Evolutionary conservation across 176 grass and related monocot species (phyloP).

Genomic region (Oryza meridionalis): DNA sequence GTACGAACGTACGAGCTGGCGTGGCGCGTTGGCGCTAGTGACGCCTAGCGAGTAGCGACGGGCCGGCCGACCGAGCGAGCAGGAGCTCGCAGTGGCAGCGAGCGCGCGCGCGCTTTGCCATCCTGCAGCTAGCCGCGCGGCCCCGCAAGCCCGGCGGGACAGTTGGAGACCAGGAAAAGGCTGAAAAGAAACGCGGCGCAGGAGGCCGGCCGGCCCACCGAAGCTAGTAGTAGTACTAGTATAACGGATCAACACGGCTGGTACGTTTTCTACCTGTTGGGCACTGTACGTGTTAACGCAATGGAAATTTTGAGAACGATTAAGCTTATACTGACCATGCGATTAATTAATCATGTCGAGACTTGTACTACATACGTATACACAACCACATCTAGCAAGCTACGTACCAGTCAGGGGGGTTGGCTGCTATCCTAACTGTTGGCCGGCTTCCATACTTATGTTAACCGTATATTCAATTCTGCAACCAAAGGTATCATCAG

Average conservation of each 20-base stretch:
- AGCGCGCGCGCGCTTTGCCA: neutral
- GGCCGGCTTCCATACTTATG: neutral
- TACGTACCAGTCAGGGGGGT: neutral
- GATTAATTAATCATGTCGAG: neutral
- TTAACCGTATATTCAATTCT: neutral
- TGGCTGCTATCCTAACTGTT: neutral
- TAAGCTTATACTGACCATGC: neutral
- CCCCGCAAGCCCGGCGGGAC: neutral
- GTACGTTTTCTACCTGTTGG: neutral
- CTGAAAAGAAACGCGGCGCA: slow-evolving; percentile 34
- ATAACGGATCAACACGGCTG: slow-evolving; percentile 9
- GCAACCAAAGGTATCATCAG: neutral
- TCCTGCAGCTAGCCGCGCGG: neutral
- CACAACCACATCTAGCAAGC: neutral
- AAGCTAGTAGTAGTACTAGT: neutral
- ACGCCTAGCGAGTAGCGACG: neutral
- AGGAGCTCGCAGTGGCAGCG: neutral
- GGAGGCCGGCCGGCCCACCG: neutral
- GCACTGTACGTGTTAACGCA: neutral
- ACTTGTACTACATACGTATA: neutral
- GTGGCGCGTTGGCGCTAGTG: neutral
- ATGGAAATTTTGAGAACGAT: neutral
- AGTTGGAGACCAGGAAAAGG: slow-evolving; percentile 18
- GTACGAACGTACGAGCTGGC: neutral
- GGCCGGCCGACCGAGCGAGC: neutral